Evolutionary conservation across 2,329 filamentous ascomycete species (phyloP).

Genomic region (Sporothrix schenckii): DNA sequence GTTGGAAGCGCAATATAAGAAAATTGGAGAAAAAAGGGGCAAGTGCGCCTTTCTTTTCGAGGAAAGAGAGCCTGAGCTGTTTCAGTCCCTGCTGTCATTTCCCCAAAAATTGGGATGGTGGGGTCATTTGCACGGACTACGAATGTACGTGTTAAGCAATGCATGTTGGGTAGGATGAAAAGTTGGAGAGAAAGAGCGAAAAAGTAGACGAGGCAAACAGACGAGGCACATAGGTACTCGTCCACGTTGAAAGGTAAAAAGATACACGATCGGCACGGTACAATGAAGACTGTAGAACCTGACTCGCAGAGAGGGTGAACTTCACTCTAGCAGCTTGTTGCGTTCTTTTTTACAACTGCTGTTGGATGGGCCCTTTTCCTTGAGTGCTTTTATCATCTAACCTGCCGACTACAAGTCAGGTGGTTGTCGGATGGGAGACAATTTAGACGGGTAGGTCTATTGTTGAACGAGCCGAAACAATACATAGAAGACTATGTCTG

Average conservation of each 20-base stretch:
- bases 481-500: not conserved
- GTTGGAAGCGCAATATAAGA: not conserved
- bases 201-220: not conserved
- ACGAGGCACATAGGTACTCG: not conserved
- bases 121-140: constrained; percentile 14
- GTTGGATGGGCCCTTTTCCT: not conserved
- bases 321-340: not conserved
- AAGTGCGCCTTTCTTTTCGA: not conserved
- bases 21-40: constrained; percentile 13
- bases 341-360: not conserved
- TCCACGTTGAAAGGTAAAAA: not conserved
- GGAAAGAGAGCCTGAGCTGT: constrained; percentile 4
- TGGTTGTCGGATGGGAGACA: constrained; percentile 6
- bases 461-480: not conserved
- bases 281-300: not conserved
- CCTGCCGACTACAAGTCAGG: not conserved
- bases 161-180: not conserved
- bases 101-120: constrained; percentile 18
- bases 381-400: not conserved
- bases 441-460: not conserved
- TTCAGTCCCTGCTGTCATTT: constrained; percentile 15
- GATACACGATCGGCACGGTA: not conserved
- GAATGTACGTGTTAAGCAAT: no score
- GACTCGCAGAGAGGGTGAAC: constrained; percentile 8
- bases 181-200: not conserved